A percentile compares a stretch with the other conserved stretches of the same genome.
Conservation (phyloP, 495 filamentous ascomycete species). For the Patellaria atrata region DNA sequence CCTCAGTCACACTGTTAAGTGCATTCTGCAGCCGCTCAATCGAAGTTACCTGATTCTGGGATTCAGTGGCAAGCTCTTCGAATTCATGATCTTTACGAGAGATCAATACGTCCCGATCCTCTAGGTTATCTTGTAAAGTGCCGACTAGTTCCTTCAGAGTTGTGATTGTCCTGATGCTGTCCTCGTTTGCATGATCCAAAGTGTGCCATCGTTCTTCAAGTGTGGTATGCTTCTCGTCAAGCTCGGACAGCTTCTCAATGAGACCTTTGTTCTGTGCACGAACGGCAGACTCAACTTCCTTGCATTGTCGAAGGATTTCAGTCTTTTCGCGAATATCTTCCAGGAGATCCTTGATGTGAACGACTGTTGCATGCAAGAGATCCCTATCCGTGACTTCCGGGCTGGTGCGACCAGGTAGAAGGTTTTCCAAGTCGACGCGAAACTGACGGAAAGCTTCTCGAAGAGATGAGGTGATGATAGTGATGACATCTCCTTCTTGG, state of each 20-base stretch:
- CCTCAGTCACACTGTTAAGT: conserved; percentile 46
- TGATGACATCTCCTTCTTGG: conserved; percentile 3
- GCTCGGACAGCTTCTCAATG: conserved; percentile 19
- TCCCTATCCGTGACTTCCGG: conserved; percentile 16
- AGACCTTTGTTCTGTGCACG: conserved; percentile 13
- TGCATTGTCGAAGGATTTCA: conserved; percentile 11
- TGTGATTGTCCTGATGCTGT: conserved; percentile 4
- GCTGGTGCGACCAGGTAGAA: conserved; percentile 17
- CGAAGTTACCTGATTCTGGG: conserved; percentile 12
- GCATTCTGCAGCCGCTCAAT: conserved; percentile 47
- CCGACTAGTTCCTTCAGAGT: too few species aligned
- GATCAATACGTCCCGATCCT: too few species aligned
- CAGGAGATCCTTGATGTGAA: conserved; percentile 17
- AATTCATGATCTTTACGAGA: conserved; percentile 14
- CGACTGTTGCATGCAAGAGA: conserved; percentile 18
- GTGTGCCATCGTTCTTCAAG: conserved; percentile 39
- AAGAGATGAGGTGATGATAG: conserved; percentile 19
- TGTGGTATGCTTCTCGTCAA: conserved; percentile 13
- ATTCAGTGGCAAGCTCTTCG: conserved; percentile 9
- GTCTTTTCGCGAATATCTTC: conserved; percentile 13
- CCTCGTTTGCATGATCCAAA: conserved; percentile 35
- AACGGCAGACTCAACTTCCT: conserved; percentile 7
- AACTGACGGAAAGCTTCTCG: conserved; percentile 19
- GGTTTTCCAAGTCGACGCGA: conserved; percentile 20
- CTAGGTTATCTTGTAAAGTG: too few species aligned